These are phyloP conservation scores for Pneumocystis canis DNA, from an alignment of 1,139 yeast species.

Conservation along the genomic window DNA sequence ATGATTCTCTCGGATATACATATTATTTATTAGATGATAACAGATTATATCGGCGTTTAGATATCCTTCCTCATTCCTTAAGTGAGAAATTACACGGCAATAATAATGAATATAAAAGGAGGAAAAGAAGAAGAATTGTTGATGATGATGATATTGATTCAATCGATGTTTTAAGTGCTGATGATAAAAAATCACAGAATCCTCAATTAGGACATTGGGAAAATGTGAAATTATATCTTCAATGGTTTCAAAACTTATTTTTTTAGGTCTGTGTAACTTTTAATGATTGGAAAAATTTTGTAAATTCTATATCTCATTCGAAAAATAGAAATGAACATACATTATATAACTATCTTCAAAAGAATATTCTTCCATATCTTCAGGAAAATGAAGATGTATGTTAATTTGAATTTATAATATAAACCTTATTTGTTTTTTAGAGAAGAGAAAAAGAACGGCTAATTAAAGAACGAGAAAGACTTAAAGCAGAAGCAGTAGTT, in stretches of 20 bases:
- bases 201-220: constrained; percentile 6
- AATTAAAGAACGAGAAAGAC: constrained; percentile 20
- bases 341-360: constrained; percentile 13
- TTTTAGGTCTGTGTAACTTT: constrained; percentile 24
- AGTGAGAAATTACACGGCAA: neutral
- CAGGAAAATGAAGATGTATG: constrained; percentile 20
- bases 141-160: constrained; percentile 8
- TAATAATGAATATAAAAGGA: constrained; percentile 2
- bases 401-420: constrained; percentile 18
- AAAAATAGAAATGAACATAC: constrained; percentile 9
- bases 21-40: constrained; percentile 27
- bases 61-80: constrained; percentile 15
- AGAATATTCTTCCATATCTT: constrained; percentile 16
- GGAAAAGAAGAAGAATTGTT: constrained; percentile 3
- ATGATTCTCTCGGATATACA: constrained; percentile 21
- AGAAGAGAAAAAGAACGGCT: constrained; percentile 19
- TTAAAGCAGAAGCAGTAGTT: constrained; percentile 10
- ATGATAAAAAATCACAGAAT: constrained; percentile 7
- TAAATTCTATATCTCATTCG: constrained; percentile 15
- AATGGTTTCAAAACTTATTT: neutral
- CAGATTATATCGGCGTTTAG: constrained; percentile 21
- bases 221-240: constrained; percentile 3
- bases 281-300: constrained; percentile 21
- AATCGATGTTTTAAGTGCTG: neutral
- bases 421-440: constrained; percentile 6